Percentiles rank a stretch among this genome's conserved stretches.
These are phyloP conservation scores for Verticillium albo-atrum DNA, from an alignment of 2,329 filamentous ascomycete species.

Conservation along the genomic window DNA sequence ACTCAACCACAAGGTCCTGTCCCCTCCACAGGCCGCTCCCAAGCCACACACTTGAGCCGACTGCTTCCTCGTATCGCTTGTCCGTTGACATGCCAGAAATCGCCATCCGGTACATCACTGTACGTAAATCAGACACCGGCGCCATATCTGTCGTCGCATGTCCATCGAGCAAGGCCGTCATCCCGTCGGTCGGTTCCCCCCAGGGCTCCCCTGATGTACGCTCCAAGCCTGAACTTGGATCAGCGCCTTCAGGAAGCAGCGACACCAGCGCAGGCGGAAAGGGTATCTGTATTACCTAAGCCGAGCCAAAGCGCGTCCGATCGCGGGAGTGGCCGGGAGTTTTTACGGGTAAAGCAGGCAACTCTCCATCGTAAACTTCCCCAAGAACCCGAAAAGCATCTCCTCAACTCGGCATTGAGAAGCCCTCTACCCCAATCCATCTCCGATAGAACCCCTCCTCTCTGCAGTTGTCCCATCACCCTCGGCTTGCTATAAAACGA, in stretches of 20 bases:
- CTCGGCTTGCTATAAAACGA: background rate
- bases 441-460: too few species aligned
- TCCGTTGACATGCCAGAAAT: conserved; percentile 44
- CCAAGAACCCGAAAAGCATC: too few species aligned
- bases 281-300: too few species aligned
- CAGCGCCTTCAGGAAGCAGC: background rate
- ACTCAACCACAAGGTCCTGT: conserved; percentile 6
- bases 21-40: conserved; percentile 37
- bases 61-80: conserved; percentile 39
- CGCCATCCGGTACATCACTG: conserved; percentile 42
- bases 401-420: too few species aligned
- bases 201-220: conserved; percentile 31
- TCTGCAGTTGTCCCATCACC: background rate
- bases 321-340: too few species aligned
- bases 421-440: too few species aligned
- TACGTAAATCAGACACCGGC: background rate
- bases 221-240: background rate
- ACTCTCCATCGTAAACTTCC: background rate
- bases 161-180: conserved; percentile 32
- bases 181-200: conserved; percentile 34
- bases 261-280: background rate
- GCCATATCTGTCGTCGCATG: background rate
- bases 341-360: too few species aligned
- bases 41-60: conserved; percentile 44
- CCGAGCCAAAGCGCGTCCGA: too few species aligned